phyloP scores from a whole-genome alignment of 2,329 filamentous ascomycete species.

The Microcera coccophila region DNA sequence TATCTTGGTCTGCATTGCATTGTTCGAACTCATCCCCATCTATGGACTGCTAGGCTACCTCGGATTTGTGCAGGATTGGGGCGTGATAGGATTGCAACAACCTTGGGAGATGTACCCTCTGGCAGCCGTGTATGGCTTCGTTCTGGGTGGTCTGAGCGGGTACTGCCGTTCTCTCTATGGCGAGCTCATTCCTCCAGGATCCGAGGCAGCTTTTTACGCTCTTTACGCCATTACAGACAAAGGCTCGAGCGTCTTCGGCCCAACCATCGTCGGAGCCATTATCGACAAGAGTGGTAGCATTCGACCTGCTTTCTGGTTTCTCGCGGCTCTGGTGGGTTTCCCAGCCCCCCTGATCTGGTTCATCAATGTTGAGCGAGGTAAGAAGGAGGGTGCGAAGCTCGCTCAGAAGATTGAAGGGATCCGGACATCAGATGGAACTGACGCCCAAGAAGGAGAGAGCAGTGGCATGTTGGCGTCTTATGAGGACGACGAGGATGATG shows the following conservation, averaged over 20 bases:
- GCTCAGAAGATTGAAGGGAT: constrained; percentile 57
- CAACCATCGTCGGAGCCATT: constrained; percentile 87
- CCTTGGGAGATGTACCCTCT: constrained; percentile 97
- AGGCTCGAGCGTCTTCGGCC: constrained; percentile 88
- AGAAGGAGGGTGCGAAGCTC: constrained; percentile 61
- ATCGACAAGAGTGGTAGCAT: constrained; percentile 81
- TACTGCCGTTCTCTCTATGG: constrained; percentile 92
- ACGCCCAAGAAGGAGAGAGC: constrained; percentile 21
- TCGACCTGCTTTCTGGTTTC: constrained; percentile 85
- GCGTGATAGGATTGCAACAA: constrained; percentile 81
- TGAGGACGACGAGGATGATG: constrained; percentile 20
- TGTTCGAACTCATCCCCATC: constrained; percentile 89
- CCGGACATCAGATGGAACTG: constrained; percentile 29
- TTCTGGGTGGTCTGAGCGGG: constrained; percentile 85
- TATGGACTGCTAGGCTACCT: constrained; percentile 89
- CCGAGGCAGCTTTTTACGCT: constrained; percentile 93
- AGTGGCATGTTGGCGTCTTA: constrained; percentile 29
- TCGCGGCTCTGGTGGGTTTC: constrained; percentile 77
- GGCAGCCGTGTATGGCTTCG: constrained; percentile 85
- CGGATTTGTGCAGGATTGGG: constrained; percentile 69
- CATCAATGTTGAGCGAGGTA: constrained; percentile 79
- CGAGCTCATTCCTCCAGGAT: constrained; percentile 89
- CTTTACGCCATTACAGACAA: constrained; percentile 98
- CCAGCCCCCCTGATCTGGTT: constrained; percentile 81
- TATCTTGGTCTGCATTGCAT: constrained; percentile 81